Base-by-base conservation (phyloP, 805 yeast species). In the Saturnispora ahearnii region DNA sequence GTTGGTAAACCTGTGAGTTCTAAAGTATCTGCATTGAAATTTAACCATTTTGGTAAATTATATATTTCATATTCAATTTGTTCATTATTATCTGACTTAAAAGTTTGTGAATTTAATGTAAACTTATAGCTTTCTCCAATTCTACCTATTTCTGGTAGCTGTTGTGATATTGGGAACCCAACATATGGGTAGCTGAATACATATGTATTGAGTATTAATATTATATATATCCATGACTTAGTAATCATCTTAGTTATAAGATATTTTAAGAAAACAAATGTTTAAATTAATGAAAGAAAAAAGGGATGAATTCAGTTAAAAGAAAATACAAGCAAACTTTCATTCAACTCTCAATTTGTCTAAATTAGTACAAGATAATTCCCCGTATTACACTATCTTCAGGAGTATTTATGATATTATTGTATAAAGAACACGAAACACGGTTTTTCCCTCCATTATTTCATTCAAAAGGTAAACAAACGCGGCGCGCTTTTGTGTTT, bases 71-170 rank as follows among this genome's bases (percentile, higher is more conserved):
- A 87, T 6, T 70, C 51, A 34, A 89, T 72, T 4, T 65, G 45
- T 13, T 70, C 71, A 7, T 66, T 46, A 18, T 71, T 72, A 44
- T 69, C 62, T 1, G 79, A 72, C 46, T 70, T 61, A 64, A 77
- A 88, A 2, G 98, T 91, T 57, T 81, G 79, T 52, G 76, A 69
- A 48, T 89, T 82, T 40, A 91, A 66, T 34, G 82, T 73, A 66
- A 87, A 91, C 18, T 69, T 57, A 66, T 83, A 91, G 2, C 62
- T 57, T 57, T 78, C 72, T 52, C 78, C 78, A 13, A 79, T 77
- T 51, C 95, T 74, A 4, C 96, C 98, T 12, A 93, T 87, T 32
- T 88, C 84, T 5, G 98, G 98, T 22, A 82, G 73, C 67, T 91
- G 99, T 62, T 81, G 80, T 55, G 76, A 67, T 62, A 89, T 79